Evolutionary conservation across 208 protist genomes (phyloP), one percentile per base, ranked within the genome.

Genomic region (Porcisia hertigi): DNA sequence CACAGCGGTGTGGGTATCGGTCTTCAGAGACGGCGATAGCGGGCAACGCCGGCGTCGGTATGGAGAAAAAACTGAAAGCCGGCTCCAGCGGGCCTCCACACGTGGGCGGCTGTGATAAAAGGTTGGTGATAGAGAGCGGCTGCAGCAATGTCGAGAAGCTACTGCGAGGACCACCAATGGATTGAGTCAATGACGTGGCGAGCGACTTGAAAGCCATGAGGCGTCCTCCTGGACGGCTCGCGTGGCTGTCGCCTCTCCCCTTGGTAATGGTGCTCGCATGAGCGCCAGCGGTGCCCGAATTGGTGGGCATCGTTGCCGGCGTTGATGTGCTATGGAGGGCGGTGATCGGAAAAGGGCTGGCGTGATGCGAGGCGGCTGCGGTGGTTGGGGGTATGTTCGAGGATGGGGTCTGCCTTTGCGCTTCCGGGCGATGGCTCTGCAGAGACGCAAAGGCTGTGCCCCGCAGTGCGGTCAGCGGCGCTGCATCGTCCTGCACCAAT

Each of bases 121-220:
- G 14, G 43, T 71, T 25, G 3, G 66, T 55, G n/a, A 45, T 3
- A 16, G 69, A 47, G 18, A 72, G 69, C 16, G 69, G 69, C 18
- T 49, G 52, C 69, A 72, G 69, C n/a, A 30, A 72, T n/a, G 69
- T 20, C 18, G 12, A n/a, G 18, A 47, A 45, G 12, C 69, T 14
- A 25, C 11, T 43, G 66, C 4, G 25, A 57, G 39, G 18, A 34
- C 66, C 47, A 41, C 49, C 23, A 5, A n/a, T 36, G 66, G 14
- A 8, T 57, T n/a, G 12, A 30, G 3, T 43, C 43, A 30, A 45
- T 57, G 47, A 23, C 45, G 14, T 23, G 1, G 66, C 34, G 47
- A 4, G 23, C 16, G 18, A 30, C 25, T 71, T 58, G 66, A 58
- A 20, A 25, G 47, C 8, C 11, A 57, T n/a, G 5, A 16, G 3